Evolutionary conservation across 2,329 filamentous ascomycete species (phyloP), one percentile per base, ranked within the genome.

Genomic region (Cytospora piceicola): DNA sequence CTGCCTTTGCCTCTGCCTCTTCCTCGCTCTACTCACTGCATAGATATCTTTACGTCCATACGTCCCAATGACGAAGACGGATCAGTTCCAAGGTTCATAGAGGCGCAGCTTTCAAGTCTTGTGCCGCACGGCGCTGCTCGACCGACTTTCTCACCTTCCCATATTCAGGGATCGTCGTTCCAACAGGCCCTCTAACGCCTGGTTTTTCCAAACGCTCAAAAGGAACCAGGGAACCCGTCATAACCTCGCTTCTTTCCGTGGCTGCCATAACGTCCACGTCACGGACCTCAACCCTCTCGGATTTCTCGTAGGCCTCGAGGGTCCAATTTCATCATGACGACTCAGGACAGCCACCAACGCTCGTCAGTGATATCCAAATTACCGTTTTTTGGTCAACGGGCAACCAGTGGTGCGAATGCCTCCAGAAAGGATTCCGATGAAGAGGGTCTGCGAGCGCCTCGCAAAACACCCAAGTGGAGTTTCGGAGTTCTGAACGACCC

Each of bases 401-500:
- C 55, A 24, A 46, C 34, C 1, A 56, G 39, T 42, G 66, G 36
- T n/a, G 53, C 24, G 29, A 63, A 55, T 6, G 15, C 34, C 14
- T 49, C 56, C 24, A 27, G 29, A 9, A 58, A 59, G 20, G 59
- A 54, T 4, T 68, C 66, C 0, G 60, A 49, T 17, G 66, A 61
- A 20, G 63, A 65, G 56, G 65, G 64, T n/a, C 30, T 36, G 17
- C 36, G 12, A 6, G 32, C 34, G 20, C 22, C 55, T 17, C 15
- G 32, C n/a, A 51, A 24, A 29, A 22, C 63, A 11, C 58, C 80
- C 8, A 83, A 74, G 77, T 88, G 85, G 86, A 84, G 80, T 58
- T 80, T 96, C 79, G 93, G 94, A n/a, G 91, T 97, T 30, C 77
- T 97, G 69, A 94, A 93, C 73, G 92, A 95, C 72, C 86, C 81